Evolutionary conservation across 768 basidiomycete genomes (phyloP).

Genomic region (Tylopilus plumbeoviolaceoides): DNA sequence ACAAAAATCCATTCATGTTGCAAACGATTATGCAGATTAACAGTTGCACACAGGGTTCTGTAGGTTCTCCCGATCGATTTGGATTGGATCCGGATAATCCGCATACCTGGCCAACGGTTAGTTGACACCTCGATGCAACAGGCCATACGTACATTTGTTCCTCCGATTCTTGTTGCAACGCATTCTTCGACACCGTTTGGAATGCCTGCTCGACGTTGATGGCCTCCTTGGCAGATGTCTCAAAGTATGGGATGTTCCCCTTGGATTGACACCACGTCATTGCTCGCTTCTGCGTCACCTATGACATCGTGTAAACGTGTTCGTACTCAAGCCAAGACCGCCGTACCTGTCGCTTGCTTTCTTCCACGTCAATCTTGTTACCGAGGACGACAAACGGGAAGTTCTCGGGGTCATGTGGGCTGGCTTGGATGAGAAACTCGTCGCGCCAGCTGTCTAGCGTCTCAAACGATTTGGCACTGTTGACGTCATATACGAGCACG

Average conservation of each 20-base stretch:
- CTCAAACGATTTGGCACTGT: conserved; percentile 97
- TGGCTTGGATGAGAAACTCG: conserved; percentile 98
- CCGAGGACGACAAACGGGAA: conserved; percentile 99
- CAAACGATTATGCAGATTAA: conserved; percentile 35
- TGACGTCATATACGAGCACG: conserved; percentile 98
- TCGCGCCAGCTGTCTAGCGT: conserved; percentile 99
- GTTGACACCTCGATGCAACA: conserved; percentile 11
- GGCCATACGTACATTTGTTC: conserved; percentile 73
- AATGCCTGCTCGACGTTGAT: conserved; percentile 99
- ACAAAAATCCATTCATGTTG: conserved; percentile 20
- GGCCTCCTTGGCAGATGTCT: conserved; percentile 99
- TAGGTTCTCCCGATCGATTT: conserved; percentile 88
- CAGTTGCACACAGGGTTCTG: conserved; percentile 94
- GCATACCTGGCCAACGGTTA: conserved; percentile 65
- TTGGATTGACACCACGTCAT: conserved; percentile 99
- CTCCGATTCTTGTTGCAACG: conserved; percentile 94
- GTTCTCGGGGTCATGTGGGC: conserved; percentile 98
- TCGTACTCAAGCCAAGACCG: background rate
- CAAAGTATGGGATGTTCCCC: conserved; percentile 99
- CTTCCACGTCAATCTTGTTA: conserved; percentile 99
- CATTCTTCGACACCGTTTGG: conserved; percentile 99
- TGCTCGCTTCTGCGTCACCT: conserved; percentile 99
- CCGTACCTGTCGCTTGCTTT: conserved; percentile 91
- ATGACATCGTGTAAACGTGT: conserved; percentile 1
- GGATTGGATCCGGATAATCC: conserved; percentile 98